Conservation (phyloP, 2,329 filamentous ascomycete species). For the Venturia carpophila region DNA sequence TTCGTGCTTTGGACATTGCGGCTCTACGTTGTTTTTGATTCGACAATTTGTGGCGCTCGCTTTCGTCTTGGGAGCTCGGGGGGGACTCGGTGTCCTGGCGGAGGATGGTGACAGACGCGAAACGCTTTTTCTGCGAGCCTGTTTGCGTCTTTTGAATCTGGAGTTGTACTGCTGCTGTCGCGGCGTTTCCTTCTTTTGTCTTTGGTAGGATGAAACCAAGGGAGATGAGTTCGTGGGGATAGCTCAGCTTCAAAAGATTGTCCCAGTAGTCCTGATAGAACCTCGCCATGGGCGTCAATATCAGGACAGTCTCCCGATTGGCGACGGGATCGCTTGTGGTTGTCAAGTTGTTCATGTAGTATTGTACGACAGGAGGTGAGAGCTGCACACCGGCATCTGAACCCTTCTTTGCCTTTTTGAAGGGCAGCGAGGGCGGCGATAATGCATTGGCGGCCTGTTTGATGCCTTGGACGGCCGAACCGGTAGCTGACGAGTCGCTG, state of each 20-base stretch:
- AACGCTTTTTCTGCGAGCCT: conserved; percentile 70
- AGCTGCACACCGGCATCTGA: conserved; percentile 37
- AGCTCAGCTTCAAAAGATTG: conserved; percentile 73
- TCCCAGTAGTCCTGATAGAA: conserved; percentile 97
- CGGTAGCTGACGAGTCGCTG: conserved; percentile 40
- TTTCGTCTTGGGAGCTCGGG: conserved; percentile 70
- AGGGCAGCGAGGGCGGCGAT: conserved; percentile 66
- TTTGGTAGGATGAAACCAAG: conserved; percentile 95
- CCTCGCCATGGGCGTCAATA: conserved; percentile 84
- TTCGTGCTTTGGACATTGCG: conserved; percentile 88
- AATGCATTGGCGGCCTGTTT: conserved; percentile 59
- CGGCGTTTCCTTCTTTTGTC: conserved; percentile 82
- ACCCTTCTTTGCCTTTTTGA: conserved; percentile 51
- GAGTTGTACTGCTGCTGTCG: conserved; percentile 73
- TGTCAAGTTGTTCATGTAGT: conserved; percentile 92
- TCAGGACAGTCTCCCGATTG: conserved; percentile 78
- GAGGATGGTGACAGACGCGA: conserved; percentile 88
- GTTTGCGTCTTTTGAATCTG: conserved; percentile 81
- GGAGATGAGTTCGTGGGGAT: conserved; percentile 91
- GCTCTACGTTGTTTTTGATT: conserved; percentile 82
- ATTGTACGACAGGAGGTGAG: conserved; percentile 82
- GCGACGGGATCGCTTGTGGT: conserved; percentile 66
- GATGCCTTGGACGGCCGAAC: conserved; percentile 40
- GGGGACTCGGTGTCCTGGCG: conserved; percentile 90
- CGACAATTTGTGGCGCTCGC: conserved; percentile 81